Evolutionary conservation across 495 filamentous ascomycete species (phyloP).

Genomic region (Saxispiralis lemnorum): DNA sequence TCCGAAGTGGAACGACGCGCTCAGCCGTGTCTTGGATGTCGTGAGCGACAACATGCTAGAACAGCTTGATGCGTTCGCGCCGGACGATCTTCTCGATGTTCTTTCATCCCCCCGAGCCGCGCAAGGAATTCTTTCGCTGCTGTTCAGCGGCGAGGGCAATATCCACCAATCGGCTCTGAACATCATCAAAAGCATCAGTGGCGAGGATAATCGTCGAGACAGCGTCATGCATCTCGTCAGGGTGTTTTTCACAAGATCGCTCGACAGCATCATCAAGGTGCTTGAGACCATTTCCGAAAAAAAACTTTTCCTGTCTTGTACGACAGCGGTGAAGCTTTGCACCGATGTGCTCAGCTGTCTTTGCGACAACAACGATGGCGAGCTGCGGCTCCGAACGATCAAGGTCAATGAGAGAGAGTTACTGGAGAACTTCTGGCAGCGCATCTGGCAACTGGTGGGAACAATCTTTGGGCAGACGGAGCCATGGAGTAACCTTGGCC

Average conservation of each 20-base stretch:
- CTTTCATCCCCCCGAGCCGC: conserved; percentile 45
- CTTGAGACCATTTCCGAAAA: conserved; percentile 37
- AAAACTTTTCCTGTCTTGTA: conserved; percentile 47
- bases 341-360: conserved; percentile 64
- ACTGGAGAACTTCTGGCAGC: conserved; percentile 61
- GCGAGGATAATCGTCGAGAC: conserved; percentile 49
- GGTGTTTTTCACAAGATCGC: conserved; percentile 41
- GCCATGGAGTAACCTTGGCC: conserved; percentile 48
- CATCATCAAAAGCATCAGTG: conserved; percentile 61
- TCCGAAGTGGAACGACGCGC: conserved; percentile 55
- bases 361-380: conserved; percentile 62
- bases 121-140: conserved; percentile 47
- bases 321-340: conserved; percentile 52
- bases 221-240: conserved; percentile 56
- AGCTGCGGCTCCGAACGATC: conserved; percentile 39
- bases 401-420: conserved; percentile 37
- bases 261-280: conserved; percentile 43
- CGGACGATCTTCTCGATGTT: conserved; percentile 42
- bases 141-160: conserved; percentile 50
- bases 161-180: conserved; percentile 60
- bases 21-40: conserved; percentile 47
- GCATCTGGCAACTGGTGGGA: conserved; percentile 58
- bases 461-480: conserved; percentile 74
- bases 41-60: conserved; percentile 52
- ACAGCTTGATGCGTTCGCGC: conserved; percentile 54